phyloP scores from a whole-genome alignment of 78 protist species.

The Speleostelium caveatum region DNA sequence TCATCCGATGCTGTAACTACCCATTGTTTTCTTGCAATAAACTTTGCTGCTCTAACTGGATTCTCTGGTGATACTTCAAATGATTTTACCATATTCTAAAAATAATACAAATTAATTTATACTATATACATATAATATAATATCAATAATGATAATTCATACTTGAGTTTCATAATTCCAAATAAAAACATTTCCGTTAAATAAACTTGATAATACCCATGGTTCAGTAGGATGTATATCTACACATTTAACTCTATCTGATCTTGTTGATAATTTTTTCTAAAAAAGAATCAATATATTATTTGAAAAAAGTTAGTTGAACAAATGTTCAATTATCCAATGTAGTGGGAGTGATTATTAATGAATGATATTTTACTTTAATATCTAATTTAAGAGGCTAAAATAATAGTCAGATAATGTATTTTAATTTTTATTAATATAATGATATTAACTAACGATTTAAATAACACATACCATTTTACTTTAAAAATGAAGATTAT shows the following conservation, averaged over 20 bases:
- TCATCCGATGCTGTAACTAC: slow-evolving; percentile 97
- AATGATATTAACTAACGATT: no score
- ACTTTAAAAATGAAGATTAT: no score
- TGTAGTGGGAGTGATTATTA: no score
- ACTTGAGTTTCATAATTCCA: slow-evolving; percentile 96
- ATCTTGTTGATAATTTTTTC: slow-evolving; percentile 91
- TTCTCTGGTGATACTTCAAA: slow-evolving; percentile 91
- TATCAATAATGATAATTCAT: background rate
- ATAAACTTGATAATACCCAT: slow-evolving; percentile 94
- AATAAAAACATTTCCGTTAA: slow-evolving; percentile 95
- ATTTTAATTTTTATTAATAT: no score
- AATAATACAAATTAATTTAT: background rate
- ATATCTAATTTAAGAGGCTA: no score
- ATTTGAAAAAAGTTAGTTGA: no score
- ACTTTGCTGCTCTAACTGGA: slow-evolving; percentile 94
- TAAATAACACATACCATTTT: no score
- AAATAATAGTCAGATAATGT: no score
- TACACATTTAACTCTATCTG: slow-evolving; percentile 98
- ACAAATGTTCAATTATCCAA: no score
- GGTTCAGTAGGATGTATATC: slow-evolving; percentile 99
- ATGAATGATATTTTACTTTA: no score
- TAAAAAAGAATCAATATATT: no score
- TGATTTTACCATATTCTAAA: slow-evolving; percentile 91
- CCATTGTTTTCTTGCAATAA: slow-evolving; percentile 98
- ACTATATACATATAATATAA: background rate